phyloP scores from a whole-genome alignment of 2,329 filamentous ascomycete genomes.

The Bipolaris zeicola region DNA sequence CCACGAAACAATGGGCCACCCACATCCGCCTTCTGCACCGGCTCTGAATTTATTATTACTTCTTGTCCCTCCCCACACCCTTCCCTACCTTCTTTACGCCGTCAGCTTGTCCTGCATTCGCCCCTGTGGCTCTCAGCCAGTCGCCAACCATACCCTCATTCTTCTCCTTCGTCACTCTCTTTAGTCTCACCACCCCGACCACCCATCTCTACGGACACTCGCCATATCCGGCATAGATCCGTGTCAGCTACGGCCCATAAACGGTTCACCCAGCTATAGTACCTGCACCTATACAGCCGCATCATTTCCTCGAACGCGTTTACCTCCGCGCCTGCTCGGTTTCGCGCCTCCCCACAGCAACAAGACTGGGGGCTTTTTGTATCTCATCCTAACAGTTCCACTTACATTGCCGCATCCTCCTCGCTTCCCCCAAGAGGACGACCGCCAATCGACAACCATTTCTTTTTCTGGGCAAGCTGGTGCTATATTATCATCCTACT shows the following conservation, averaged over 20 bases:
- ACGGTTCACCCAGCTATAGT: slow-evolving; percentile 26
- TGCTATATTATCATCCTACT: slow-evolving; percentile 9
- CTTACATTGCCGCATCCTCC: slow-evolving; percentile 10
- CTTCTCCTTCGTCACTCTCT: slow-evolving; percentile 23
- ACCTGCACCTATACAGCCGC: slow-evolving; percentile 21
- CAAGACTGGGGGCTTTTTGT: slow-evolving; percentile 28
- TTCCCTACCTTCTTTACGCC: slow-evolving; percentile 21
- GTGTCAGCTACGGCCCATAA: slow-evolving; percentile 38
- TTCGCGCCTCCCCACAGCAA: slow-evolving; percentile 38
- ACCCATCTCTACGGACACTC: slow-evolving; percentile 22
- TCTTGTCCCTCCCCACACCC: slow-evolving; percentile 39
- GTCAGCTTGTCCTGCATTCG: slow-evolving; percentile 31
- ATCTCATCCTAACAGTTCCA: slow-evolving; percentile 26
- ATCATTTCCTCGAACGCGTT: slow-evolving; percentile 41
- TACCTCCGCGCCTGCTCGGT: slow-evolving; percentile 27
- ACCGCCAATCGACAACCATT: slow-evolving; percentile 12
- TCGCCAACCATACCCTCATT: slow-evolving; percentile 18
- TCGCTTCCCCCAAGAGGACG: slow-evolving; percentile 7
- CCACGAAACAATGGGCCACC: slow-evolving; percentile 42
- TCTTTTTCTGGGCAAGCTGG: slow-evolving; percentile 6
- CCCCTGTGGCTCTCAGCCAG: slow-evolving; percentile 29
- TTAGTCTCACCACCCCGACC: slow-evolving; percentile 11
- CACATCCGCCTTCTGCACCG: slow-evolving; percentile 34
- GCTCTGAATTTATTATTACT: slow-evolving; percentile 43
- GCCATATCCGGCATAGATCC: slow-evolving; percentile 28